Evolutionary conservation across 352 stramenopile genomes (phyloP), one percentile per base, ranked within the genome.

Genomic region (Phytophthora cajani): DNA sequence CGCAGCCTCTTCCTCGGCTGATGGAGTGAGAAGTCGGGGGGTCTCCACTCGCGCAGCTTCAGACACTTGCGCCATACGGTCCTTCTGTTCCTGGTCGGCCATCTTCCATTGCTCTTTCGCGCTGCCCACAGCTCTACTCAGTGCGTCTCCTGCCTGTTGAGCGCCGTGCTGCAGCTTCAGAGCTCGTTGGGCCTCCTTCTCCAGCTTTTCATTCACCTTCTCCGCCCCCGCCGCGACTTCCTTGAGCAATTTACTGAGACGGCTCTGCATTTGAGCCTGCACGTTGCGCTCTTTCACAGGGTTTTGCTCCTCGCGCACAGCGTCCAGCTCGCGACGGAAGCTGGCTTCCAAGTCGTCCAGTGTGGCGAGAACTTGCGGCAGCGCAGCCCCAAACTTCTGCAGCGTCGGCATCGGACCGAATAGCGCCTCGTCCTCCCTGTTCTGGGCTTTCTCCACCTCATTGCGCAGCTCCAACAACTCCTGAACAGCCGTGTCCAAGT

Each of bases 251-350:
- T 77, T 78, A 10, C 49, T 64, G 14, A 82, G 47, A 0, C 75
- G 72, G 23, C 38, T 78, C 47, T 76, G 72, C 69, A 87, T 88
- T 51, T 87, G 69, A 16, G 72, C 54, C 30, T 76, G 71, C 2
- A 84, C 52, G 7, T 58, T 61, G 10, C 72, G 75, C 42, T 88
- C 80, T 50, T 90, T 90, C 0, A 82, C 77, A 1, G 81, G 81
- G 23, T 90, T 91, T 55, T 90, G 76, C 62, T 91, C 81, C 36
- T 92, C 78, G 17, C 72, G 67, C 17, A 87, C 21, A 23, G 76
- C 61, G 21, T 67, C 50, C 5, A 90, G 17, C 57, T 92, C 78
- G 3, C 30, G 33, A 30, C 72, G 71, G 12, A 92, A 89, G 17
- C 79, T 80, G 0, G 36, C 27, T 19, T 91, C 80, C 8, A 91